Percentiles rank a stretch among this genome's conserved stretches.
Evolutionary conservation across 495 filamentous ascomycete genomes (phyloP).

Genomic region (Tuber calosporum): DNA sequence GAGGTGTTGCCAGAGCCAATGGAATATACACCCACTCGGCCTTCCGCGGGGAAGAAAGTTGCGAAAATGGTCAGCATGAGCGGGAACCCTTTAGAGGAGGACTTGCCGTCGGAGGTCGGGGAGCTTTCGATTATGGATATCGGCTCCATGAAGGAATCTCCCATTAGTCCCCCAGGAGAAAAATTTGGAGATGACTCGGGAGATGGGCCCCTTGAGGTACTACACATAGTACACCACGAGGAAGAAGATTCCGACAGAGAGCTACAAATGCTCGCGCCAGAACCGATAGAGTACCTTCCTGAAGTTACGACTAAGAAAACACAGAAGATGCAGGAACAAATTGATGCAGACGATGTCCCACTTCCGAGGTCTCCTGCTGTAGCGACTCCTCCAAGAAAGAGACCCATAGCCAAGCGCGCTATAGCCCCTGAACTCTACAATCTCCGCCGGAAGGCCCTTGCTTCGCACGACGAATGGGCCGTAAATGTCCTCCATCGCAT

Average conservation of each 20-base stretch:
- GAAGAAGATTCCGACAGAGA: background rate
- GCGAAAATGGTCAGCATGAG: background rate
- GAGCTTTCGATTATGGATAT: background rate
- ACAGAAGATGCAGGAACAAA: background rate
- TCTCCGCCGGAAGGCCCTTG: constrained; percentile 39
- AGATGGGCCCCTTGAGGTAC: background rate
- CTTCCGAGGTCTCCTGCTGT: background rate
- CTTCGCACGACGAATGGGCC: constrained; percentile 43
- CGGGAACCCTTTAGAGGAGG: background rate
- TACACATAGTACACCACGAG: background rate
- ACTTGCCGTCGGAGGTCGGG: background rate
- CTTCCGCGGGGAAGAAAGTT: background rate
- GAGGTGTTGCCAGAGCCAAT: background rate
- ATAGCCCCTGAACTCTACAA: constrained; percentile 27
- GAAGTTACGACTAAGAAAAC: background rate
- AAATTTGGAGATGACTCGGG: background rate
- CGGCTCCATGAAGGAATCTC: constrained; percentile 40
- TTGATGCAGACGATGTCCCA: background rate
- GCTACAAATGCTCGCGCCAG: background rate
- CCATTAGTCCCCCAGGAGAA: constrained; percentile 41
- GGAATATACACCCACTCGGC: background rate
- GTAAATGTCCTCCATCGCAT: constrained; percentile 42
- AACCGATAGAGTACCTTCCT: background rate
- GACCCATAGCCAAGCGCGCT: background rate
- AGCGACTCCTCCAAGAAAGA: background rate